These are phyloP conservation scores for Pontederia crassipes DNA, from an alignment of 176 grass and related monocot species.

Conservation along the genomic window DNA sequence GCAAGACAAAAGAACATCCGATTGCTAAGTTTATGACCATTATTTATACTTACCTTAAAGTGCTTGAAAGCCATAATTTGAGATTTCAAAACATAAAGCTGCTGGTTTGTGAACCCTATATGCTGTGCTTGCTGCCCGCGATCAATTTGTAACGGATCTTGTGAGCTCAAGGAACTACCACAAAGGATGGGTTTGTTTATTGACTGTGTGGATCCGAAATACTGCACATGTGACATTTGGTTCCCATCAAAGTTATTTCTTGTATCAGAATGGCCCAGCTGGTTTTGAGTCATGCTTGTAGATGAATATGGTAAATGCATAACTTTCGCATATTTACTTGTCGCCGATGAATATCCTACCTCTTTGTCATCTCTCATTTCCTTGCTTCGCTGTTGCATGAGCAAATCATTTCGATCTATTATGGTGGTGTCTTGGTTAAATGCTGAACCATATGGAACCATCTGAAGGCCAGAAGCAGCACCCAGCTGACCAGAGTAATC, in stretches of 20 bases:
- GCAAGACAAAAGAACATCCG: too few species aligned
- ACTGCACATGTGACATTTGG: conserved; percentile 47
- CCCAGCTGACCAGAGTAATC: conserved; percentile 24
- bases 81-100: conserved; percentile 96
- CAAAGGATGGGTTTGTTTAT: conserved; percentile 25
- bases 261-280: conserved; percentile 40
- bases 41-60: conserved; percentile 66
- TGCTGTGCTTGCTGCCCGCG: conserved; percentile 12
- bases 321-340: conserved; percentile 34
- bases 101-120: conserved; percentile 75
- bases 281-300: conserved; percentile 32
- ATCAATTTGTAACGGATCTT: conserved; percentile 26
- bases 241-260: conserved; percentile 37
- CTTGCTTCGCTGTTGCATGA: conserved; percentile 48
- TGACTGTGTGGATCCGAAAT: conserved; percentile 51
- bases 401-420: conserved; percentile 48
- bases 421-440: conserved; percentile 36
- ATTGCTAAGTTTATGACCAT: too few species aligned
- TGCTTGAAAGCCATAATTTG: conserved; percentile 98
- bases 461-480: conserved; percentile 40
- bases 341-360: conserved; percentile 35
- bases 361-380: conserved; percentile 48
- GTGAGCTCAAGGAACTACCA: conserved; percentile 24
- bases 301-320: conserved; percentile 34
- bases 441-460: conserved; percentile 28